Base-by-base conservation (phyloP, 352 stramenopile species). In the Pythium oligandrum region DNA sequence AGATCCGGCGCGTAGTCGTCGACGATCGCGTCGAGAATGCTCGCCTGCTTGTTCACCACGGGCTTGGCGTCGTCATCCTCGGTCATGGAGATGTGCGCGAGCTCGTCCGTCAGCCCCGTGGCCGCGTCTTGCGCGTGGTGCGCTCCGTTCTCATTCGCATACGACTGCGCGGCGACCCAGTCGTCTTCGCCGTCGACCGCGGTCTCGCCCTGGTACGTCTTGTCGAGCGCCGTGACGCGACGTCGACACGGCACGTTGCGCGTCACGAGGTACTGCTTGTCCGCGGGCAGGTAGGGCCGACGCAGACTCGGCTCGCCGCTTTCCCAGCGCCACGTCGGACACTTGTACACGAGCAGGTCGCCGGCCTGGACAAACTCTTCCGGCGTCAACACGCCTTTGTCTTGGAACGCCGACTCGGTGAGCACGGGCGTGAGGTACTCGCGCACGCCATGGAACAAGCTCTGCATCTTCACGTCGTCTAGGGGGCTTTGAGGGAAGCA, bases 331-430 rank as follows among this genome's bases (percentile, higher is more conserved):
- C 96, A 99, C 40, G 95, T 98, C 7, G 96, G 96, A 60, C 94
- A 98, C 61, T 96, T 97, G 78, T 96, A 97, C 40, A 98, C 93
- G 1, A 99, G 75, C 75, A 98, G 76, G 60, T 99, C 95, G 4
- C 96, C 93, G 4, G 93, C 95, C 37, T 71, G 71, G 30, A 98
- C 89, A 70, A 98, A 99, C 70, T 99, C 96, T 63, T 98, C 92
- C 12, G 96, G 96, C 43, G 96, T 99, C 34, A 99, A 76, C 35
- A 98, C 83, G 37, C 96, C 96, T 45, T 95, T 93, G 60, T 93
- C 75, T 49, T 97, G 68, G 67, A 99, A 98, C 48, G 86, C 92
- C 17, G 87, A 97, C 59, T 91, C 83, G 63, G 91, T 96, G 43
- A 98, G 77, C 59, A 96, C 83, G 7, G 87, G 87, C 67, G 83